These are phyloP conservation scores for Proliferodiscus dingleyae DNA, from an alignment of 2,329 filamentous ascomycete species.

Conservation along the genomic window DNA sequence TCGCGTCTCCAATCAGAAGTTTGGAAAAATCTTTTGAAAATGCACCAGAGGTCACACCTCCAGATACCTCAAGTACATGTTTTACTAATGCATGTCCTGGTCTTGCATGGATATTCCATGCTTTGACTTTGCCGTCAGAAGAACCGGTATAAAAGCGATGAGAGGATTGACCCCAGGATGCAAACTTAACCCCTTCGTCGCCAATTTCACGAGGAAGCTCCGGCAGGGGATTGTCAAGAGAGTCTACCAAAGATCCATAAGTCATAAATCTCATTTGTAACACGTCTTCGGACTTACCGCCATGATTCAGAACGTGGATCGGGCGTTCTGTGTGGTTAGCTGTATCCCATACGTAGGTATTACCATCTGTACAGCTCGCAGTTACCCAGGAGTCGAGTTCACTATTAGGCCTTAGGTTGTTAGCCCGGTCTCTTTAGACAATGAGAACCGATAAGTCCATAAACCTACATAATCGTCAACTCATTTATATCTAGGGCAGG, in stretches of 20 bases:
- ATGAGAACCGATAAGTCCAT: neutral
- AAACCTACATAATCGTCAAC: constrained; percentile 45
- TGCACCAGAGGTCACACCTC: constrained; percentile 51
- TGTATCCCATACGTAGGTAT: constrained; percentile 60
- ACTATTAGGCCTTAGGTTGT: constrained; percentile 45
- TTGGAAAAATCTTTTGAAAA: constrained; percentile 54
- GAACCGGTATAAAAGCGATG: constrained; percentile 60
- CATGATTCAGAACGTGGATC: constrained; percentile 52
- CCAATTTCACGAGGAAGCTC: constrained; percentile 42
- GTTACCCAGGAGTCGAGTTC: constrained; percentile 48
- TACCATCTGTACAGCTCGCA: constrained; percentile 57
- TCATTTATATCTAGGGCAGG: constrained; percentile 58
- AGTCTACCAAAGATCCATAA: too few species aligned
- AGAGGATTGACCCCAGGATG: constrained; percentile 52
- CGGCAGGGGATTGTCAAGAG: constrained; percentile 27
- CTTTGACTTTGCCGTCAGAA: constrained; percentile 58
- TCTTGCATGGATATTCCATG: constrained; percentile 53
- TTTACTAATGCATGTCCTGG: constrained; percentile 42
- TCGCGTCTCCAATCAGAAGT: constrained; percentile 56
- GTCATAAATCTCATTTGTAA: too few species aligned
- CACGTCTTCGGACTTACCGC: constrained; percentile 29
- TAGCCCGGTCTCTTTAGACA: constrained; percentile 13
- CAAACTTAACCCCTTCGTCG: constrained; percentile 60
- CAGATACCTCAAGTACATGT: constrained; percentile 49
- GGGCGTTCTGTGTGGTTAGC: constrained; percentile 46